Evolutionary conservation across 805 yeast species (phyloP), one percentile per base, ranked within the genome.

Genomic region (Monosporozyma yasuniensis): DNA sequence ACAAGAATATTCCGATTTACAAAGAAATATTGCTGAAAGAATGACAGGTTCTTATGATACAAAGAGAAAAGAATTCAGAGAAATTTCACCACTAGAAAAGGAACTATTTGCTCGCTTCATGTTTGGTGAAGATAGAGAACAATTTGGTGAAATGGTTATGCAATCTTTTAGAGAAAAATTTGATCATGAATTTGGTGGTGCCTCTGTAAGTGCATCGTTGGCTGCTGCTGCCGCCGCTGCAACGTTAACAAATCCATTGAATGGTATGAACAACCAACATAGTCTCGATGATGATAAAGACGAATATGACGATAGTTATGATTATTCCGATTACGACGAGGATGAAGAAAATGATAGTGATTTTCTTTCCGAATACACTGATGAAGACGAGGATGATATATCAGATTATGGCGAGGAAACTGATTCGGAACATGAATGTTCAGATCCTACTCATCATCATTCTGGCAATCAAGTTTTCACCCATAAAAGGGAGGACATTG

Each of bases 291-390:
- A 53, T 8, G 48, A 48, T n/a, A 61, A 56, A 19, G 54, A 56
- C 46, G 53, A 55, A 28, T 61, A 61, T 30, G 56, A 57, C 34
- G 59, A 56, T 19, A 49, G 51, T 32, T 51, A 56, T 46, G 60
- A 56, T 6, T 59, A 60, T 22, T 61, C 65, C 12, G 68, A 64
- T 44, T 67, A 64, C 42, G 69, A 64, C 19, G 64, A 63, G 6
- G 63, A 63, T 34, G 45, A 38, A 12, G 44, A 51, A 22, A 32
- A 48, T 27, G 32, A 16, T 2, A 44, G 51, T 25, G 49, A 50
- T 7, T 38, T 30, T 51, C 30, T 53, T 44, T 61, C 65, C 9
- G 68, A 64, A 44, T 67, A 64, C 43, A 35, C 39, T 19, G 51
- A 44, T 30, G 63, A 58, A 7, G 61, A 54, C 14, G 61, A 56